These are phyloP conservation scores for Piloderma croceum DNA, from an alignment of 768 basidiomycete species.

Conservation along the genomic window DNA sequence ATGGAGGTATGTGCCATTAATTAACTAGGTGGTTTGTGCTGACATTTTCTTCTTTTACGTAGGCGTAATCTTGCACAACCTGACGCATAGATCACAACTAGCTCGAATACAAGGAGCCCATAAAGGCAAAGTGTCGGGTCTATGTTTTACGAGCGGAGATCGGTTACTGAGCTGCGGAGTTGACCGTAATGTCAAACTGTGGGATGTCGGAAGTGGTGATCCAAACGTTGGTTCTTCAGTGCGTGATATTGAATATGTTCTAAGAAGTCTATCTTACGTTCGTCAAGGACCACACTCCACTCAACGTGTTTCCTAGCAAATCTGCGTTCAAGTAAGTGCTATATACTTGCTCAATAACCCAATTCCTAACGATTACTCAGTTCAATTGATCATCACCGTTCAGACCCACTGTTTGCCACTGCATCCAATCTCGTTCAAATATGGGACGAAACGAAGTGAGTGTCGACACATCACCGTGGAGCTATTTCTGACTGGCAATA, in stretches of 20 bases:
- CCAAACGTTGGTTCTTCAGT: constrained; percentile 36
- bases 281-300: constrained; percentile 49
- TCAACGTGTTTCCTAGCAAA: constrained; percentile 80
- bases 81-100: constrained; percentile 51
- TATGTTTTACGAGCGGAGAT: constrained; percentile 64
- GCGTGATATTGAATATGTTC: constrained; percentile 8
- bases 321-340: constrained; percentile 78
- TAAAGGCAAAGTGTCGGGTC: constrained; percentile 78
- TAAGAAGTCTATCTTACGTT: not conserved
- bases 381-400: constrained; percentile 90
- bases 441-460: constrained; percentile 97
- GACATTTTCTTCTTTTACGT: not conserved
- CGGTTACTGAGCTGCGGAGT: constrained; percentile 74
- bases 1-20: constrained; percentile 69
- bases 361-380: constrained; percentile 33
- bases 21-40: constrained; percentile 2
- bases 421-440: constrained; percentile 91
- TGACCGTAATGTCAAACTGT: constrained; percentile 78
- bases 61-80: constrained; percentile 86
- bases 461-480: constrained; percentile 19
- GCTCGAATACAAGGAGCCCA: constrained; percentile 65
- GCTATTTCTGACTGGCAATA: constrained; percentile 6
- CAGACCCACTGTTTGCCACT: constrained; percentile 87
- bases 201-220: constrained; percentile 40
- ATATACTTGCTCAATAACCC: constrained; percentile 1